Evolutionary conservation across 2,329 filamentous ascomycete genomes (phyloP), one percentile per base, ranked within the genome.

Genomic region (Septoria linicola): DNA sequence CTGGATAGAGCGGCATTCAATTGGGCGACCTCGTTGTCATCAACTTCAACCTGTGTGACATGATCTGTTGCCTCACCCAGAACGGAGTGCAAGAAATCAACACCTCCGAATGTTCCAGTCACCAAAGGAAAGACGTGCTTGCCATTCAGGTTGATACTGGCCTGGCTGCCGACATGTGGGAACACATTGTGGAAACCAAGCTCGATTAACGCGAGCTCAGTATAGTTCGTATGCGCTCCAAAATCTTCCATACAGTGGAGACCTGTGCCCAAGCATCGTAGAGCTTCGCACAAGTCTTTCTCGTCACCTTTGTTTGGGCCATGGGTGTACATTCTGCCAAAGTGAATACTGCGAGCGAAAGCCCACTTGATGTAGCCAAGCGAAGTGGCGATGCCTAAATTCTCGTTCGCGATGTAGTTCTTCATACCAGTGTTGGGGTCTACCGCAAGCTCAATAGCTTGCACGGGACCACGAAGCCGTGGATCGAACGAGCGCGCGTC

Each of bases 331-430:
- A 74, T 53, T 17, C 75, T 65, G 7, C 75, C 75, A 49, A 72
- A 76, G 57, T 77, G 74, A 37, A 78, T 77, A 17, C 70, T 70
- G 44, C 75, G 70, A 19, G 71, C 67, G 41, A 78, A 75, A 14
- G 72, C 73, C 59, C 65, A 66, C 50, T 67, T 66, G 53, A 70
- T 62, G 46, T 67, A 96, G 32, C 88, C 91, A 6, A 88, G 76
- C 57, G 90, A 96, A 16, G 93, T 99, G 1, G 91, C 89, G 88
- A 91, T 96, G 34, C 82, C 80, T 3, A 90, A 89, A 11, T 73
- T 76, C 68, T 97, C 92, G 64, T 96, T 97, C 54, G 92, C 84
- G 60, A 99, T 97, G 70, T 99, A 99, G 69, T 97, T 97, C 72
- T 97, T 99, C 92, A 99, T 96, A n/a, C 91, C 91, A 1, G 88